These are phyloP conservation scores for Debaryomycetaceae sp. DNA, from an alignment of 1,139 yeast genomes.

Conservation along the genomic window DNA sequence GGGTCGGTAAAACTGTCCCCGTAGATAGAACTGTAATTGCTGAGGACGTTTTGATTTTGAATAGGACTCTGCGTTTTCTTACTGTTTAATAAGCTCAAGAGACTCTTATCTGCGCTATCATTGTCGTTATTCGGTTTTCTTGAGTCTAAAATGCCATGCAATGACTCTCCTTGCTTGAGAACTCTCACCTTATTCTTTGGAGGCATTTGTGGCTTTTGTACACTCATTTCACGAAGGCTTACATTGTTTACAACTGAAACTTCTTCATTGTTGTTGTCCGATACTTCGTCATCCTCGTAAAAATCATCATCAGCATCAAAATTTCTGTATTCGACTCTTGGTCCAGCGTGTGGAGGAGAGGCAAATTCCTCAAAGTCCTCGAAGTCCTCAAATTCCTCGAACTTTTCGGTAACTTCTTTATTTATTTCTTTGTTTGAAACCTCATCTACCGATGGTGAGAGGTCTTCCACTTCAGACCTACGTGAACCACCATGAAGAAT, in stretches of 20 bases:
- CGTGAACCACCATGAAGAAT: constrained; percentile 7
- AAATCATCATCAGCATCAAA: constrained; percentile 30
- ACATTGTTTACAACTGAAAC: neutral
- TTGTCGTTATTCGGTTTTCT: neutral
- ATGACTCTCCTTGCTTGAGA: constrained; percentile 29
- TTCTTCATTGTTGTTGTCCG: neutral
- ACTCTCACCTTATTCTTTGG: constrained; percentile 20
- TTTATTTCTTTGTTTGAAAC: neutral
- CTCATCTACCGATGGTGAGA: constrained; percentile 2
- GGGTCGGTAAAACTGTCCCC: constrained; percentile 1
- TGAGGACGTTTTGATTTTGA: constrained; percentile 2
- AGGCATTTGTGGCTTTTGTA: constrained; percentile 3
- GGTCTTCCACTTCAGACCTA: constrained; percentile 1
- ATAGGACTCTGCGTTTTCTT: constrained; percentile 5
- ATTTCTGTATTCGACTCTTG: constrained; percentile 11
- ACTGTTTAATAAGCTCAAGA: constrained; percentile 14
- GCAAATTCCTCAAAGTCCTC: constrained; percentile 21
- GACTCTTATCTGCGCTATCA: constrained; percentile 9
- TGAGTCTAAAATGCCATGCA: constrained; percentile 10
- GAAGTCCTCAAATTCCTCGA: constrained; percentile 33
- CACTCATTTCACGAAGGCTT: neutral
- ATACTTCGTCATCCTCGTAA: constrained; percentile 23
- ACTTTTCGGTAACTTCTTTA: constrained; percentile 30
- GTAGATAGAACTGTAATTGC: constrained; percentile 7
- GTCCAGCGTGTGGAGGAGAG: constrained; percentile 3